Base-by-base conservation (phyloP, 2,329 filamentous ascomycete species). In the Pseudomassariella vexata region DNA sequence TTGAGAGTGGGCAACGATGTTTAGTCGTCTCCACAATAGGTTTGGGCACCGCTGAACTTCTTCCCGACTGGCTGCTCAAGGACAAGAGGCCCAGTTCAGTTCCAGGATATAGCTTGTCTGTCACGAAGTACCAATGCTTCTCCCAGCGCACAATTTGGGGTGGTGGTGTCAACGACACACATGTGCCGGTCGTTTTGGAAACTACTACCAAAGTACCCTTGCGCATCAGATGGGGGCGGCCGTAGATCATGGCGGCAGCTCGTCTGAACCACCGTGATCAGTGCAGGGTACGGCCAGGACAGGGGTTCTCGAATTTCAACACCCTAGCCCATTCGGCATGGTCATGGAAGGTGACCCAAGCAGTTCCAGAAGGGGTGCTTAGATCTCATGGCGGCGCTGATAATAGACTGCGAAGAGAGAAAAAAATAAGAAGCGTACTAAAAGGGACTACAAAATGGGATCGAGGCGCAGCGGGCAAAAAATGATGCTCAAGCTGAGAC, bases 401-500 rank as follows among this genome's bases (percentile, higher is more conserved):
- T 24, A 26, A 12, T 7, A 14, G 6, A 16, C 23, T 20, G 9
- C 18, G 31, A 28, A 24, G 14, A 45, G 42, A 40, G 20, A 20
- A n/a, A n/a, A n/a, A n/a, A n/a, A n/a, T n/a, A n/a, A 37, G 14
- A 17, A 22, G 26, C 35, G 28, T 24, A n/a, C n/a, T n/a, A n/a
- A 23, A 26, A 31, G 19, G 23, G 24, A 24, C 30, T 14, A 35
- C 24, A 36, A 32, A 32, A 26, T 39, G 35, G 38, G 36, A 37
- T 32, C 38, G 50, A 47, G 49, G 50, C 48, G 46, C 47, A 55
- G 50, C 45, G 42, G 24, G 35, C 11, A 22, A 33, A n/a, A 19
- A 46, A 53, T 50, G 59, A 63, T 63, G 56, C 53, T 35, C 61
- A 49, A 50, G 46, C 55, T 64, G 60, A 64, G 55, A 64, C 61